A percentile compares a stretch with the other conserved stretches of the same genome.
These are phyloP conservation scores for Thermothielavioides terrestris DNA, from an alignment of 495 filamentous ascomycete species.

Conservation along the genomic window DNA sequence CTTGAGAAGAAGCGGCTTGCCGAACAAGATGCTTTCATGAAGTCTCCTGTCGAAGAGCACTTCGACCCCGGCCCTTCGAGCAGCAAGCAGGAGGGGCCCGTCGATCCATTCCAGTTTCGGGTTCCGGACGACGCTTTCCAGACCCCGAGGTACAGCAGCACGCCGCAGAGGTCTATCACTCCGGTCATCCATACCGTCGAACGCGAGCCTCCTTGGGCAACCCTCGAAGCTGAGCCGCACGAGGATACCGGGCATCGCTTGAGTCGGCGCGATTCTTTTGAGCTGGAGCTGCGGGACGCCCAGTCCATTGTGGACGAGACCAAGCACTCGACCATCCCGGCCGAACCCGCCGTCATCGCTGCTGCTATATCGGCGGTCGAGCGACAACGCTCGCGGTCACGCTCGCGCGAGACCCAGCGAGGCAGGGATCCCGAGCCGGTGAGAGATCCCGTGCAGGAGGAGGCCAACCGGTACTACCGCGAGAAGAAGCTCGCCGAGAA, in stretches of 20 bases:
- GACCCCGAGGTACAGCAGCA: conserved; percentile 27
- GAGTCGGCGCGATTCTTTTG: conserved; percentile 35
- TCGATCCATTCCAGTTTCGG: conserved; percentile 47
- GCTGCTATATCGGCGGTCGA: conserved; percentile 31
- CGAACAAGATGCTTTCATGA: conserved; percentile 6
- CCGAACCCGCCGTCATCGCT: conserved; percentile 27
- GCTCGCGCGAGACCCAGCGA: conserved; percentile 3
- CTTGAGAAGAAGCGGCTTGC: conserved; percentile 21
- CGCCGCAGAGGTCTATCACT: conserved; percentile 29
- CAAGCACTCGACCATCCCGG: conserved; percentile 30
- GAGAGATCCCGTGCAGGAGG: conserved; percentile 38
- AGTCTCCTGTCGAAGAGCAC: not conserved
- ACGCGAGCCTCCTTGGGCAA: conserved; percentile 30
- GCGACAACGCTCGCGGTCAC: conserved; percentile 10
- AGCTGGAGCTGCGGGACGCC: conserved; percentile 31
- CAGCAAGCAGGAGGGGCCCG: conserved; percentile 13
- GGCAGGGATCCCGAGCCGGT: conserved; percentile 23
- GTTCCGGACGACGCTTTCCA: conserved; percentile 40
- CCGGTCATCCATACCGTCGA: conserved; percentile 38
- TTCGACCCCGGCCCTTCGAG: conserved; percentile 8
- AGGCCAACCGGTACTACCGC: conserved; percentile 44
- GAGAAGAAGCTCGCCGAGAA: conserved; percentile 39
- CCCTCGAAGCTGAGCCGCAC: conserved; percentile 4
- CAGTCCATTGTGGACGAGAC: conserved; percentile 26
- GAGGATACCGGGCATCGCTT: conserved; percentile 20